Evolutionary conservation across 2,329 filamentous ascomycete genomes (phyloP).

Genomic region (Neonectria coccinea): DNA sequence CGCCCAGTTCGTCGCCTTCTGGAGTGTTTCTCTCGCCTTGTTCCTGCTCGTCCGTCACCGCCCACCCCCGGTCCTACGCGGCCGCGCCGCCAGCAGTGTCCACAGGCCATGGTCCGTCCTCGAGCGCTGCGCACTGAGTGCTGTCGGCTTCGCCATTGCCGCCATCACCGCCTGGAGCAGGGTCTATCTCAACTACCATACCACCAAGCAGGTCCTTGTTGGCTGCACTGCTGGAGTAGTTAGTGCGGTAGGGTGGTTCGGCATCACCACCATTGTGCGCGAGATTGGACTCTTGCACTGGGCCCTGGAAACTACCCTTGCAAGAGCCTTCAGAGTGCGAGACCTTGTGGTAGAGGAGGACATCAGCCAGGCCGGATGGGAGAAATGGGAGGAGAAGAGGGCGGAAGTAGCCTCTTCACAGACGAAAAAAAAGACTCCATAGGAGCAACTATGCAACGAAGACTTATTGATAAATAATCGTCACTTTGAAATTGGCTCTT

Average conservation of each 20-base stretch:
- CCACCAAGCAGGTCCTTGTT: slow-evolving; percentile 84
- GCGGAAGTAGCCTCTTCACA: slow-evolving; percentile 45
- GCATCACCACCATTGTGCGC: slow-evolving; percentile 74
- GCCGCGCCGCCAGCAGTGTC: slow-evolving; percentile 17
- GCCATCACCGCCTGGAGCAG: slow-evolving; percentile 82
- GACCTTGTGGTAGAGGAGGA: slow-evolving; percentile 92
- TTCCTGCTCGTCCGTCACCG: slow-evolving; percentile 87
- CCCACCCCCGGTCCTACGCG: slow-evolving; percentile 57
- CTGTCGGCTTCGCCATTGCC: slow-evolving; percentile 71
- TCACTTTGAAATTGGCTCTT: not conserved
- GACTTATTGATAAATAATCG: not conserved
- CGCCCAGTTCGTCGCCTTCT: slow-evolving; percentile 94
- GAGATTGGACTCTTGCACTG: slow-evolving; percentile 77
- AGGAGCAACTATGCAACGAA: slow-evolving; percentile 23
- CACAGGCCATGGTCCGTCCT: slow-evolving; percentile 66
- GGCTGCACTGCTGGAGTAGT: slow-evolving; percentile 77
- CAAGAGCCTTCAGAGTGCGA: slow-evolving; percentile 76
- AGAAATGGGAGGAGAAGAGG: slow-evolving; percentile 79
- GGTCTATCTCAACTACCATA: slow-evolving; percentile 94
- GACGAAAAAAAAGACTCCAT: slow-evolving; percentile 51
- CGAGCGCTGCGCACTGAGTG: slow-evolving; percentile 67
- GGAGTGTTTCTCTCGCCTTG: slow-evolving; percentile 83
- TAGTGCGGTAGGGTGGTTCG: slow-evolving; percentile 84
- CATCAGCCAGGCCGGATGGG: slow-evolving; percentile 91
- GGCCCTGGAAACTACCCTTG: slow-evolving; percentile 74